Base-by-base conservation (phyloP, 129 eudicot species). In the Rutidosis leptorrhynchoides region DNA sequence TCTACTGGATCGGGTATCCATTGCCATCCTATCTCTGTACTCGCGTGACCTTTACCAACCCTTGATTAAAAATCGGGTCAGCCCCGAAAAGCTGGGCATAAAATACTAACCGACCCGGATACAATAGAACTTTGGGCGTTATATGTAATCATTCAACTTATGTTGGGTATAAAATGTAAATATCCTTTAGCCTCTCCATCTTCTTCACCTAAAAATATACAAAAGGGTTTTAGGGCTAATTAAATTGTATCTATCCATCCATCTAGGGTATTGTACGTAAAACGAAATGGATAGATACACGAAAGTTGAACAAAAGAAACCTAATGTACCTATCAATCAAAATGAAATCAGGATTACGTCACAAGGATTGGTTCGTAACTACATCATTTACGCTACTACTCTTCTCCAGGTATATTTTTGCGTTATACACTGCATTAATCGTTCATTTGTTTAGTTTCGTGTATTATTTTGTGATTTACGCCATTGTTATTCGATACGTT, bases 331-430 rank as follows among this genome's bases (percentile, higher is more conserved):
- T 9, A 81, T 83, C 3, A 85, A 78, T 60, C 87, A 87, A 76
- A 91, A 88, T 71, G 98, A 91, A 85, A 88, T 92, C 77, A 81
- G 98, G 51, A 85, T 92, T 76, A 92, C 98, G 24, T 83, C 90
- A 3, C 98, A 87, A 54, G 98, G 96, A 20, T 28, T 83, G 65
- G 86, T 92, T 24, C 80, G 96, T 9, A 92, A 88, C 80, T 92
- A 92, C 81, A 81, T 91, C 87, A 85, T 72, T 85, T 91, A 87
- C 60, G 97, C 94, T 69, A 58, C 85, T 33, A 72, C 72, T 71
- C 96, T 87, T 75, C 96, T 90, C 75, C 88, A 85, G 96, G 98
- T 88, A 40, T 40, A 40, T 40, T 11, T 10, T 35, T 35, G n/a
- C 42, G 12, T 3, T 40, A 40, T 40, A 2, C 12, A 12, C 42